Base-by-base conservation (phyloP, 495 filamentous ascomycete genomes). In the Coniosporium apollinis region DNA sequence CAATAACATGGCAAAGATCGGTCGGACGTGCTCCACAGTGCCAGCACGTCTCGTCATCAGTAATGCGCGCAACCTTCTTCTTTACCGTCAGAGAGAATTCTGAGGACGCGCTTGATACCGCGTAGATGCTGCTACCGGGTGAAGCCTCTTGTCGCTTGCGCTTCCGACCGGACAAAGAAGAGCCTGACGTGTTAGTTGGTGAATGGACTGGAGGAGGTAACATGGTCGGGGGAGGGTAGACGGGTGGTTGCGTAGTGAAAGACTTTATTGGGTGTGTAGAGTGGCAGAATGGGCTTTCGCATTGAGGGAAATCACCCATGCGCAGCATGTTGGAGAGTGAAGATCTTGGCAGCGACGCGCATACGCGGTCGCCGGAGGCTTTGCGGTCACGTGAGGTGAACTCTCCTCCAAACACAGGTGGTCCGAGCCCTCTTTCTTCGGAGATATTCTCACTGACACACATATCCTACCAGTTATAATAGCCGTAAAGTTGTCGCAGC, bases 1-100 rank as follows among this genome's bases (percentile, higher is more conserved):
- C 31, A 15, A 41, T 18, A 26, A 41, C 38, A 34, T 41, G 38
- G 25, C 38, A 41, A 35, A 36, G 36, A 28, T 41, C 38, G 16
- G 22, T 35, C 14, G 38, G 38, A n/a, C 29, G 17, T 36, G 31
- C 38, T 18, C 31, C 31, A 22, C 38, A 41, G 31, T 36, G 38
- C 38, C 38, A 41, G 36, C 38, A 41, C 19, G 13, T 26, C 25
- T 26, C 22, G 13, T 22, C 34, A 28, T 28, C 29, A 31, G 8
- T 7, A 7, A 31, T 31, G 6, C 16, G 29, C 6, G 29, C 29
- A 10, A 31, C 29, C 29, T 11, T 18, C 9, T 31, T 31, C 29
- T 31, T 31, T 10, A 15, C 17, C 9, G 29, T 7, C 29, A 8
- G 9, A 11, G 29, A 31, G 16, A 31, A 31, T 7, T 10, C 29